Percentiles rank a stretch among this genome's conserved stretches.
Conservation (phyloP, 768 basidiomycete species). For the Mycena haematopus region DNA sequence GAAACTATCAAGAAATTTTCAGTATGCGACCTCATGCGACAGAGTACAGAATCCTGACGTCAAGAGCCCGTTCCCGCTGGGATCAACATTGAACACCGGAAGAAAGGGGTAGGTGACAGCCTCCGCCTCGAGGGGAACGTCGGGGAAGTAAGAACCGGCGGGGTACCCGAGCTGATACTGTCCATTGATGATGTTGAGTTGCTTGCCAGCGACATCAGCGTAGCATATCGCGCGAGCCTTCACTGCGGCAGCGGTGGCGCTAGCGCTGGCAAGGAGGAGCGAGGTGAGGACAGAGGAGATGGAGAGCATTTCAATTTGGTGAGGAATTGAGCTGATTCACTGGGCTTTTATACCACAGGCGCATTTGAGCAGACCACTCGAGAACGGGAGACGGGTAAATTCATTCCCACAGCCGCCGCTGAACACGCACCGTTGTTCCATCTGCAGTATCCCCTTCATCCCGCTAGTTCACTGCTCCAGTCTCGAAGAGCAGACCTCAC, state of each 20-base stretch:
- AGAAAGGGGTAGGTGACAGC: not conserved
- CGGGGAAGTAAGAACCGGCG: not conserved
- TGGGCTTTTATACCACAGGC: too few relatives aligned
- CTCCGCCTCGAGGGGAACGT: constrained; percentile 12
- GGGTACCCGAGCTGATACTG: constrained; percentile 14
- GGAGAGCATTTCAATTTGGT: constrained; percentile 11
- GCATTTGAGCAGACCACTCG: too few relatives aligned
- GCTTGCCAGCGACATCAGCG: constrained; percentile 6
- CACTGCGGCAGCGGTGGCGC: not conserved
- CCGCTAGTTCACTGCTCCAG: too few relatives aligned
- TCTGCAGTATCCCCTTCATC: too few relatives aligned
- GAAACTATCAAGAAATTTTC: not conserved
- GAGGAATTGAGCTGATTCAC: too few relatives aligned
- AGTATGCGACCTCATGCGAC: not conserved
- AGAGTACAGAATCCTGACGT: not conserved
- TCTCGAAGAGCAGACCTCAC: too few relatives aligned
- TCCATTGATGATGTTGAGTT: not conserved
- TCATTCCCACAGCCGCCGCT: too few relatives aligned
- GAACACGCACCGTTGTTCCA: too few relatives aligned
- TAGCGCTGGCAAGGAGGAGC: constrained; percentile 9
- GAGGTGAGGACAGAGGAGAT: constrained; percentile 7
- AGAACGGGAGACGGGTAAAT: too few relatives aligned
- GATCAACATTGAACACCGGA: constrained; percentile 13
- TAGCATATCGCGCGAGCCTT: constrained; percentile 5
- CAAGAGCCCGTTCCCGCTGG: not conserved